phyloP scores from a whole-genome alignment of 768 basidiomycete genomes.

The Pholiota molesta region DNA sequence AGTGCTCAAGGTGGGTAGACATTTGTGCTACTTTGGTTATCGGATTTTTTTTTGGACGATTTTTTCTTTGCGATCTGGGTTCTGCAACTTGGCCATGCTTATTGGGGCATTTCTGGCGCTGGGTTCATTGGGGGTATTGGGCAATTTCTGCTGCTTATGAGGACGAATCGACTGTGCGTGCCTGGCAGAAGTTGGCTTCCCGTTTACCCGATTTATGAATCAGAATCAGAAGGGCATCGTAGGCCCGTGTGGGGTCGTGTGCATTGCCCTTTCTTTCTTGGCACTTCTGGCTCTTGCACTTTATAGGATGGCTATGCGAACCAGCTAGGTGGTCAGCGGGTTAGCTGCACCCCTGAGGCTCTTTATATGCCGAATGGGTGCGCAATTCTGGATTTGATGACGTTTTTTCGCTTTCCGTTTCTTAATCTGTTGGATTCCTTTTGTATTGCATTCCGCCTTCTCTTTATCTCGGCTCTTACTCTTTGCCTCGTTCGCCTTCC shows the following conservation, averaged over 20 bases:
- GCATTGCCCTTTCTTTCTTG: not conserved
- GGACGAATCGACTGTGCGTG: not conserved
- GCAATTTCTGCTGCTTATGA: not conserved
- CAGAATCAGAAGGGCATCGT: not conserved
- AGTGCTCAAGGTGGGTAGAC: constrained; percentile 66
- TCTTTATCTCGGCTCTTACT: not conserved
- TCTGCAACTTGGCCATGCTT: no score
- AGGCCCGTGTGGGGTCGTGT: not conserved
- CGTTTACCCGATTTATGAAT: not conserved
- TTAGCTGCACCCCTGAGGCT: not conserved
- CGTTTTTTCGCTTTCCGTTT: not conserved
- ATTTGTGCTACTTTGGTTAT: constrained; percentile 11
- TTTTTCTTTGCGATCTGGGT: not conserved
- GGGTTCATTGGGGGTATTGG: not conserved
- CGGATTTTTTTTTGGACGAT: not conserved
- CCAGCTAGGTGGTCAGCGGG: not conserved
- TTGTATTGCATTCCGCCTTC: not conserved
- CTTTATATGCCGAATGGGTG: not conserved
- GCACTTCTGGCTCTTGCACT: not conserved
- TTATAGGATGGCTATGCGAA: not conserved
- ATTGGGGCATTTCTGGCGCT: no score
- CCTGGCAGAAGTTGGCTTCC: not conserved
- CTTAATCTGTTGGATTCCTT: not conserved
- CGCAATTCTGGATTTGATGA: no score
- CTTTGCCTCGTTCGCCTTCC: not conserved